Evolutionary conservation across 2,329 filamentous ascomycete genomes (phyloP), one percentile per base, ranked within the genome.

Genomic region (Claviceps sp.): DNA sequence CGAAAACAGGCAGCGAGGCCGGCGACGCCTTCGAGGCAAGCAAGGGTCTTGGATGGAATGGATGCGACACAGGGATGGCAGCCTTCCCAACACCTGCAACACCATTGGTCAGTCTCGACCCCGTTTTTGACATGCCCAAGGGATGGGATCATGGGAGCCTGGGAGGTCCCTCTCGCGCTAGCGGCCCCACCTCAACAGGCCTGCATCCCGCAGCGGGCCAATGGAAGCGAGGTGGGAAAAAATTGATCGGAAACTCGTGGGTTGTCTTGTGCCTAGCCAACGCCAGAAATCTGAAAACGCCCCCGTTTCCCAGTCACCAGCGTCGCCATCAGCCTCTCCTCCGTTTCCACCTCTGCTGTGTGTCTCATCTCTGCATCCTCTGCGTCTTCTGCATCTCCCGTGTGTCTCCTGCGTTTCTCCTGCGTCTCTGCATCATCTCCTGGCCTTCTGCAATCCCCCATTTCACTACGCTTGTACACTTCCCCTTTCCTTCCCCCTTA

Each of bases 171-270:
- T 64, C 63, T 62, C 57, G 62, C 59, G 57, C 63, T 65, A 64
- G 61, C 56, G 50, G 54, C 13, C 57, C 66, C 66, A 64, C 65
- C 60, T 59, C 59, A 63, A 63, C 60, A 67, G 57, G 62, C 65
- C 62, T 62, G 66, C 60, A 62, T 54, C 56, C 58, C 62, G 56
- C 53, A 56, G 48, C 58, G 56, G 58, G 52, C 67, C 67, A 69
- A 69, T 68, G 16, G 56, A 57, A 61, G 58, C 61, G 63, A 61
- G 58, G 59, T 61, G 62, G 65, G 66, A 65, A 67, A 68, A 67
- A 63, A 60, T 65, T 62, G 34, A 30, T 52, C 56, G 67, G 64
- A 64, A 66, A 63, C 48, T 66, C 58, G 63, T 65, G 63, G 57
- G 57, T 57, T 59, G 53, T 54, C 55, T 56, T 58, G 54, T 55